Evolutionary conservation across 129 eudicot genomes (phyloP), one percentile per base, ranked within the genome.

Genomic region (Flaveria bidentis): DNA sequence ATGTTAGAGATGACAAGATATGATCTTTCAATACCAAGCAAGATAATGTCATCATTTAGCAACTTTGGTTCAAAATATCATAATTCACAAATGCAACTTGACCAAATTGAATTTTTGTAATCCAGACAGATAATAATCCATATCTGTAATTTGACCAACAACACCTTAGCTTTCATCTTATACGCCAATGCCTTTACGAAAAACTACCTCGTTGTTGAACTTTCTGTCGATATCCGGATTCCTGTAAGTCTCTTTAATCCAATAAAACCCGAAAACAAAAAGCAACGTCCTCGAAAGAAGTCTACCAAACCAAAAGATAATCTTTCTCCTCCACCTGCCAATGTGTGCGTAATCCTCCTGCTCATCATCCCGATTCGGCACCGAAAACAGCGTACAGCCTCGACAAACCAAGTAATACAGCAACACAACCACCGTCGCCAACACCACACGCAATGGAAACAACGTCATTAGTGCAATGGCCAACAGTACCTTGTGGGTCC

Each of bases 301-400:
- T 82, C 87, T 84, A 64, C 98, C 98, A 72, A 81, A 71, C 75
- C 47, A 69, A 14, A 81, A 79, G 47, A 94, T 85, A 33, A 85
- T 79, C 13, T 72, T 73, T 81, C 96, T 88, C 74, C 96, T 82
- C 96, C 91, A 89, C 36, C 98, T 96, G 1, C 87, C 87, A 85
- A 91, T 71, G 55, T 87, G 93, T 0, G 93, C 97, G 39, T 80
- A 94, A 86, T 86, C 96, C 82, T 91, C 96, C 81, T 90, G 96
- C 75, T 85, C 92, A 7, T 83, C 90, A 50, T 89, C 96, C 76
- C 76, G 68, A 45, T 85, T 84, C 2, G 96, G 90, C 30, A 28
- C 83, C 75, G 30, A 71, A 75, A 81, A 89, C 69, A 85, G 78
- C 9, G 98, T 94, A 39, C 91, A 94, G 47, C 77, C 57, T 72